phyloP scores from a whole-genome alignment of 2,329 filamentous ascomycete genomes.

The Xylaria sp. region DNA sequence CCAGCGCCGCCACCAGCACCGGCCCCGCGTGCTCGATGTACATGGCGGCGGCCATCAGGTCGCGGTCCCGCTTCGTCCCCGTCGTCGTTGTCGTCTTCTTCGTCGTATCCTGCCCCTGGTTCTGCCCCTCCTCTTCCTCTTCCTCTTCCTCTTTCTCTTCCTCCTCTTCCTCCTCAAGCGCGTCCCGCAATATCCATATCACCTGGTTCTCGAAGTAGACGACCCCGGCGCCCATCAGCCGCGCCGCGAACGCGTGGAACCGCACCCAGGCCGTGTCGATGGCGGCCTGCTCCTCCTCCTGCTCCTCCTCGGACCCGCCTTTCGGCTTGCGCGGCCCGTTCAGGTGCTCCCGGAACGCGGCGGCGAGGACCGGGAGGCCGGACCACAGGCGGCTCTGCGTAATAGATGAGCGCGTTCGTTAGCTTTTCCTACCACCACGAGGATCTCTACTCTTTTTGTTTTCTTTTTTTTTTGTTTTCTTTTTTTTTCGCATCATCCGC shows the following conservation, averaged over 20 bases:
- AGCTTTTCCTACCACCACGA: not conserved
- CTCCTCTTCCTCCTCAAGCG: conserved; percentile 30
- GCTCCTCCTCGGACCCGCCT: no score
- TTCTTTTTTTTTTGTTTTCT: no score
- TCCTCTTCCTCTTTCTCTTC: no score
- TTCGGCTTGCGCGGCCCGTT: conserved; percentile 19
- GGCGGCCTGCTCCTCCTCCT: conserved; percentile 15
- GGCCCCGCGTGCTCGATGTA: conserved; percentile 35
- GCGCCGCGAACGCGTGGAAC: conserved; percentile 35
- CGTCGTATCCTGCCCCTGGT: no score
- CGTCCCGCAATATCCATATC: conserved; percentile 35
- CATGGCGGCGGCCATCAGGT: conserved; percentile 29
- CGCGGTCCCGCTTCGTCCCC: conserved; percentile 20
- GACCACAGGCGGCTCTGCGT: conserved; percentile 30
- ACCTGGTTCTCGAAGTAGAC: conserved; percentile 18
- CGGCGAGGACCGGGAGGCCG: conserved; percentile 32
- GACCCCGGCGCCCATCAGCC: conserved; percentile 29
- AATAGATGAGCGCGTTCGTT: no score
- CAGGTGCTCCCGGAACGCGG: conserved; percentile 27
- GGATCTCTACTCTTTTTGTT: no score
- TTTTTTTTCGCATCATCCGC: no score
- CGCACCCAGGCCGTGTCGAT: conserved; percentile 23
- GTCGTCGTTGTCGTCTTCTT: no score
- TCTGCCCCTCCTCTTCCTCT: no score
- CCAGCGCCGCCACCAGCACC: conserved; percentile 25